Base-by-base conservation (phyloP, 768 basidiomycete species). In the Epithele typhae region DNA sequence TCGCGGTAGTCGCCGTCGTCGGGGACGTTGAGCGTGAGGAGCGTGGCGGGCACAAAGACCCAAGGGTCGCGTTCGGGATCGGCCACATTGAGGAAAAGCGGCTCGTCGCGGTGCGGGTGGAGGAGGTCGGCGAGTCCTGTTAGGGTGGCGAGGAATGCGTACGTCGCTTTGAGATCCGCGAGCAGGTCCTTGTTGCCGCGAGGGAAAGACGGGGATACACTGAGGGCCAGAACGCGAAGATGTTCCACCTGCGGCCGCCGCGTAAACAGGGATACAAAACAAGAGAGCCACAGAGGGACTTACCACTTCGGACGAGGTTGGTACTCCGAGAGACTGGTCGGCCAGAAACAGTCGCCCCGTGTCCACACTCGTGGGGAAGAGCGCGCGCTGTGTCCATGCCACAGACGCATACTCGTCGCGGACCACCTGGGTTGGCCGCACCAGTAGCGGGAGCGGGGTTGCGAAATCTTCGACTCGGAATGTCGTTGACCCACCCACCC, bases 321-420 rank as follows among this genome's bases (percentile, higher is more conserved):
- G 76, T 12, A 53, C 37, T 3, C 77, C 75, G 6, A 79, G 58
- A 4, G 38, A 48, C 7, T 64, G 59, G 57, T 74, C 61, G 2
- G 64, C 69, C 4, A 65, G 46, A 10, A 66, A 45, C 7, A 76
- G 40, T 27, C 63, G 54, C 30, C 57, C n/a, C 27, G 7, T 59
- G 17, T 58, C 41, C 5, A 72, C 72, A 18, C 59, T 53, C 3
- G 45, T 39, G 3, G 46, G 32, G 25, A 70, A 68, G 14, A 60
- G 44, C 2, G 64, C 74, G n/a, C 74, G 59, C 43, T 79, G 76
- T 4, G 73, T 74, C 77, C 77, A 79, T 6, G 70, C 70, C 10
- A 79, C 61, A 0, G 68, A 45, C 52, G 71, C 68, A 40, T 62
- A 68, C 27, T 70, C 61, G 15, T 58, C 38, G 25, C 64, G 65